Base-by-base conservation (phyloP, 306 rosid genomes). In the Senna siamea region DNA sequence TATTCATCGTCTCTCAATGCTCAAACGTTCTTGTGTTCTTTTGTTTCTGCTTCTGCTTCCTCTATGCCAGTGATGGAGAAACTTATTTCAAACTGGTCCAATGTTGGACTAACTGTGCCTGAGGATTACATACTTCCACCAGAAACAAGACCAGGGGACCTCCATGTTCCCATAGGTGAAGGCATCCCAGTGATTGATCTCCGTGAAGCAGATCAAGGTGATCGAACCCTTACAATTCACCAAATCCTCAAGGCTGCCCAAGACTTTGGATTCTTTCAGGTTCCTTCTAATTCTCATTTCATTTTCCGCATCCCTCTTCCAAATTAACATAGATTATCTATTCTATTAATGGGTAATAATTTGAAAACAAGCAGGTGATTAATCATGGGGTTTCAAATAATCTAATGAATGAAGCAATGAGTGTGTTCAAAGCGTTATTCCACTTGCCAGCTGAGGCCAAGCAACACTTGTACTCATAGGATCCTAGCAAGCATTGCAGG, bases 251-350 rank as follows among this genome's bases (percentile, higher is more conserved):
- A 63, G 64, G 81, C 84, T 57, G n/a, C 81, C 34, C 15, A 72
- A 23, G 69, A 81, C 28, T 64, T 76, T 76, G 84, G 80, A 70
- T 80, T 70, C 59, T 80, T 80, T 28, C 80, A 63, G 78, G 84
- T 75, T 50, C 52, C 30, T 26, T 26, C 30, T 3, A 26, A 26
- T 26, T 26, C n/a, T n/a, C n/a, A n/a, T n/a, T n/a, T n/a, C n/a
- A n/a, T n/a, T n/a, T n/a, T n/a, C n/a, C n/a, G n/a, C n/a, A n/a
- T n/a, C n/a, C n/a, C n/a, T n/a, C n/a, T n/a, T n/a, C n/a, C n/a
- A 26, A 26, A 26, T 26, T 26, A 10, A 30, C 32, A 18, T 32
- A 4, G 38, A 53, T 53, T 26, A 20, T 2, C 5, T 53, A 19
- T 48, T n/a, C 2, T 1, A 53, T 2, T 20, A 52, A 52, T 3